Evolutionary conservation across 805 yeast genomes (phyloP), one percentile per base, ranked within the genome.

Genomic region (Candida coquimbonensis): DNA sequence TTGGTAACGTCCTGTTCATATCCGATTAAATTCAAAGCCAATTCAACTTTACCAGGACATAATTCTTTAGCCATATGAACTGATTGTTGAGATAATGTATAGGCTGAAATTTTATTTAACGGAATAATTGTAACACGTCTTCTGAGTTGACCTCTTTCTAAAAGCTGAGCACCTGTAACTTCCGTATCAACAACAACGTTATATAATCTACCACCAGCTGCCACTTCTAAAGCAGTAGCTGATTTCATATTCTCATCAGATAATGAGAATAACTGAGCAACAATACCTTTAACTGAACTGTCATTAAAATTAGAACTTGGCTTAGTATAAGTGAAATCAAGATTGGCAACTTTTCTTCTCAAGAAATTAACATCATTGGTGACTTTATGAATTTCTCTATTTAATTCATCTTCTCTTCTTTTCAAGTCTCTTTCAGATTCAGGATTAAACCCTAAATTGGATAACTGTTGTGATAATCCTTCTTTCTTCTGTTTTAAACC

Each of bases 71-170:
- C 98, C 14, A 77, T 62, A 0, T 70, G 61, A 0, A 90, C 73
- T 0, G 75, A 67, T 29, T 73, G 71, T 1, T 71, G 63, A 17
- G 79, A 72, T 5, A 88, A 59, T 0, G 71, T 68, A 56, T 78
- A 69, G 0, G 95, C 74, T 3, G 80, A 65, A 45, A 95, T 87
- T 59, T 88, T 88, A 62, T 88, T 95, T 48, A 93, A 70, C 0
- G 99, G 99, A 53, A 93, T 85, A 42, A 93, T 83, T 0, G 97
- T 93, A 7, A 88, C 91, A 49, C 98, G 74, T 59, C 85, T 80
- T 56, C 80, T 77, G 43, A 91, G 70, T 48, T 78, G 79, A 7
- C 97, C 97, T 27, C 70, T 72, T 54, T 88, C 93, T 36, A 93
- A 71, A 9, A 93, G 65, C 46, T 81, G 83, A 0, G 95, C 74